Evolutionary conservation across 257 asterid species (phyloP).

Genomic region (Ballota nigra): DNA sequence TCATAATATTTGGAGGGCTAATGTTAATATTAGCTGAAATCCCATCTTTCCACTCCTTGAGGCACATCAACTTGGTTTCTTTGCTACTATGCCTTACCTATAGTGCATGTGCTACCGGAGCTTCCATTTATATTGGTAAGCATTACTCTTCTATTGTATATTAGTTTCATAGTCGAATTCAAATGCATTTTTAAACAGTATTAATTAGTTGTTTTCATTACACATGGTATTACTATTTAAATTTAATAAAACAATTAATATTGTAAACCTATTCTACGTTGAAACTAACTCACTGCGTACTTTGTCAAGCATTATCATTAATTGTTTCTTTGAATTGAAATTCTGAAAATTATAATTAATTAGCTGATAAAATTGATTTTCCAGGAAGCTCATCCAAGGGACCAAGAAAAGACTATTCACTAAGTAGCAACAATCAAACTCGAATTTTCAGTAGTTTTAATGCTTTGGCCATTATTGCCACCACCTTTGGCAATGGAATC

Average conservation of each 20-base stretch:
- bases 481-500: constrained; percentile 90
- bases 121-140: constrained; percentile 74
- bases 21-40: constrained; percentile 82
- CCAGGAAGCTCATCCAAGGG: constrained; percentile 75
- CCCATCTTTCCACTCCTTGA: constrained; percentile 93
- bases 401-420: constrained; percentile 62
- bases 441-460: constrained; percentile 64
- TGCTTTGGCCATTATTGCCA: constrained; percentile 84
- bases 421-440: constrained; percentile 38
- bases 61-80: constrained; percentile 84
- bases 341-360: not conserved
- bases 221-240: too few species aligned
- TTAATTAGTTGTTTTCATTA: too few species aligned
- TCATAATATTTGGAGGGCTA: constrained; percentile 71
- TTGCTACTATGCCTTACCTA: constrained; percentile 62
- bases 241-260: too few species aligned
- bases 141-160: not conserved
- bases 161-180: too few species aligned
- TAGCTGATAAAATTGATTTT: not conserved
- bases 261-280: too few species aligned
- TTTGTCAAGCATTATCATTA: too few species aligned
- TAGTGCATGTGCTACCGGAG: constrained; percentile 85
- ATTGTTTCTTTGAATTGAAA: not conserved
- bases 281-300: too few species aligned
- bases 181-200: too few species aligned